phyloP scores from a whole-genome alignment of 306 rosid genomes.

The Echinosophora koreensis region DNA sequence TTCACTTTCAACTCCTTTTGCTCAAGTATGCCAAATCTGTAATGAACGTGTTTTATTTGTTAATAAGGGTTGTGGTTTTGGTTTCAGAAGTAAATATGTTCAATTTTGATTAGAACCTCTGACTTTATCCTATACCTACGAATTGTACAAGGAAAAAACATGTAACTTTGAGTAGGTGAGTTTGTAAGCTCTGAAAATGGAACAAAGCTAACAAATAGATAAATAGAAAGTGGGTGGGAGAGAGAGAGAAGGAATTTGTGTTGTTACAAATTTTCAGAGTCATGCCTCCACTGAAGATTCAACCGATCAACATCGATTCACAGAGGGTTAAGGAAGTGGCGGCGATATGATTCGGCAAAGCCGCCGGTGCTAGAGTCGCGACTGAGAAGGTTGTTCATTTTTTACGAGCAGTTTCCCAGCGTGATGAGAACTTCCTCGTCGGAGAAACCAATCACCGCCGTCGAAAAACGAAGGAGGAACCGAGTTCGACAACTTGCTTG shows the following conservation, averaged over 20 bases:
- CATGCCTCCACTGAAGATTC: constrained; percentile 97
- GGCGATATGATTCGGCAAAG: constrained; percentile 63
- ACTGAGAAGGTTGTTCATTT: constrained; percentile 75
- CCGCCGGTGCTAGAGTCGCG: constrained; percentile 89
- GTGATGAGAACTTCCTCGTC: constrained; percentile 49
- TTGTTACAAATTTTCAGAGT: not conserved
- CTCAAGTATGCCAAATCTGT: constrained; percentile 35
- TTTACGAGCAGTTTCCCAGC: constrained; percentile 80
- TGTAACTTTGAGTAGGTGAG: not conserved
- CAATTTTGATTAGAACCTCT: constrained; percentile 7
- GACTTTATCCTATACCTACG: constrained; percentile 26
- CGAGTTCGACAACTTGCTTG: constrained; percentile 81
- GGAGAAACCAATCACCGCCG: constrained; percentile 55
- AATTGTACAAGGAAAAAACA: not conserved
- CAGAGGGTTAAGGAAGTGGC: constrained; percentile 55
- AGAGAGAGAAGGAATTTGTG: not conserved
- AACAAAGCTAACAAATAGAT: constrained; percentile 48
- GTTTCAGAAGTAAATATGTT: not conserved
- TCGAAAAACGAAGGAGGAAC: constrained; percentile 46
- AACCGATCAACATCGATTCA: constrained; percentile 77
- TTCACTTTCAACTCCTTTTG: not conserved
- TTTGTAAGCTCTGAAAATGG: constrained; percentile 46
- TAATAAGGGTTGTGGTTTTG: no score
- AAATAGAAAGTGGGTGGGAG: no score
- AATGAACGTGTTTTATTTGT: constrained; percentile 39